Conservation (phyloP, 1,284 basidiomycete species). For the Ustilago nuda region DNA sequence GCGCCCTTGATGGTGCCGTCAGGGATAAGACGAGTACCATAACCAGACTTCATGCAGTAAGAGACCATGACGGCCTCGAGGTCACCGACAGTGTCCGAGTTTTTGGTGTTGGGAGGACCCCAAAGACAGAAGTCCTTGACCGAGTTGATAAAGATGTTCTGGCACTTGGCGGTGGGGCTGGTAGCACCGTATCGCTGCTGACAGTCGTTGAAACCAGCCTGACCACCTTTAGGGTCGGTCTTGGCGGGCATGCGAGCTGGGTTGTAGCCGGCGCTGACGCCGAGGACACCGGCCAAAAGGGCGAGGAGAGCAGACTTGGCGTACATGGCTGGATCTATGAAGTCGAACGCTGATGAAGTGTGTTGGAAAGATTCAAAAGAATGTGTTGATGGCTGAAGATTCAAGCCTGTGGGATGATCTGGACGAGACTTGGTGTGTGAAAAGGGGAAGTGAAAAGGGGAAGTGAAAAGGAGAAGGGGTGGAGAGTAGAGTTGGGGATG, state of each 20-base stretch:
- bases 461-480: constrained; percentile 4
- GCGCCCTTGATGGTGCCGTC: constrained; percentile 79
- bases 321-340: constrained; percentile 42
- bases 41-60: constrained; percentile 76
- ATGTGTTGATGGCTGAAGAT: constrained; percentile 16
- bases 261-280: constrained; percentile 53
- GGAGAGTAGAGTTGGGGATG: constrained; percentile 3
- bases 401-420: constrained; percentile 5
- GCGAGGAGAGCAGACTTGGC: constrained; percentile 46
- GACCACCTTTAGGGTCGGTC: constrained; percentile 56
- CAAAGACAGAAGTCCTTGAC: constrained; percentile 67
- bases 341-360: background rate
- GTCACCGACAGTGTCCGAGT: constrained; percentile 50
- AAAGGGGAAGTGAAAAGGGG: background rate
- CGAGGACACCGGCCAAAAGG: constrained; percentile 46
- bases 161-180: constrained; percentile 61
- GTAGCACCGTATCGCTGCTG: constrained; percentile 55
- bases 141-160: constrained; percentile 67
- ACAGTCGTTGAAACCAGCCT: constrained; percentile 66
- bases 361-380: constrained; percentile 30
- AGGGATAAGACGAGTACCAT: constrained; percentile 78
- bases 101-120: constrained; percentile 50
- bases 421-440: constrained; percentile 14
- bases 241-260: constrained; percentile 61
- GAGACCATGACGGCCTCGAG: constrained; percentile 76